phyloP scores from a whole-genome alignment of 345 rosid genomes.

The Melaleuca quinquenervia region DNA sequence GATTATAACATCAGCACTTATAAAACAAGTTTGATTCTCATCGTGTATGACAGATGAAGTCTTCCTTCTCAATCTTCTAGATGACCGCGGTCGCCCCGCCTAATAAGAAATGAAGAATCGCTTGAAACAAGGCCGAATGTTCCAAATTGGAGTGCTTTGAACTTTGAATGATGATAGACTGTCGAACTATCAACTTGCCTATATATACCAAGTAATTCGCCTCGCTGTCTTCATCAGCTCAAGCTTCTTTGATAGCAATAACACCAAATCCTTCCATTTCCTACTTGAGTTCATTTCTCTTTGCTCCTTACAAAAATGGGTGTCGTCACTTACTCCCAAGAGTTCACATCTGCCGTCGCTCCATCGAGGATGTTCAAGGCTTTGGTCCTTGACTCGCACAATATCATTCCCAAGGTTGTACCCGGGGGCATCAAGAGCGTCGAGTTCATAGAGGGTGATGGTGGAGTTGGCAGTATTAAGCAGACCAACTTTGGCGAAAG shows the following conservation, averaged over 20 bases:
- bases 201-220: background rate
- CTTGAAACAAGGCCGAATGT: background rate
- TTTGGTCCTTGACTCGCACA: constrained; percentile 2
- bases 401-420: constrained; percentile 5
- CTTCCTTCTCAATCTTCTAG: background rate
- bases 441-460: constrained; percentile 11
- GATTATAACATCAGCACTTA: background rate
- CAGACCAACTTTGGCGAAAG: background rate
- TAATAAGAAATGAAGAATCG: background rate
- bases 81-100: background rate
- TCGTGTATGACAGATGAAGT: background rate
- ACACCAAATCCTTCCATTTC: background rate
- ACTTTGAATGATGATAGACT: background rate
- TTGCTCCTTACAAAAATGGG: background rate
- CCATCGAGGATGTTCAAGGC: constrained; percentile 12
- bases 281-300: background rate
- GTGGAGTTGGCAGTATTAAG: constrained; percentile 8
- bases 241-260: background rate
- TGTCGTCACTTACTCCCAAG: background rate
- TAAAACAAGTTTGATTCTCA: background rate
- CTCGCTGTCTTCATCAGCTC: background rate
- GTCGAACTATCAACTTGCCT: background rate
- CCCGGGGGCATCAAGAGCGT: constrained; percentile 5
- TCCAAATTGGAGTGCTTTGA: background rate
- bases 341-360: background rate